Evolutionary conservation across 164 flowering plant species (phyloP), one percentile per base, ranked within the genome.

Genomic region (Magnolia kwangsiensis): DNA sequence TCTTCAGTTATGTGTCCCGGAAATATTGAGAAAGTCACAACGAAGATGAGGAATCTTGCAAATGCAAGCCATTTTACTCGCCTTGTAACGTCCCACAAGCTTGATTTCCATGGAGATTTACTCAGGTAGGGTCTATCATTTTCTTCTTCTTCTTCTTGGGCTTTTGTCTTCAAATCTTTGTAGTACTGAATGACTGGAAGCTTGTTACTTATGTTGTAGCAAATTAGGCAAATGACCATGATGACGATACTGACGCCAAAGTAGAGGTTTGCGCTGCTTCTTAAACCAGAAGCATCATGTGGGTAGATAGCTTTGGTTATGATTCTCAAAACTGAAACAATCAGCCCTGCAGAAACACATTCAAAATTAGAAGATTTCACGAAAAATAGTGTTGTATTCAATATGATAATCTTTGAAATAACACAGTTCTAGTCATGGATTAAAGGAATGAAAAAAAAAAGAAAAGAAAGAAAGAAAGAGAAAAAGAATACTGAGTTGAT

Each of bases 1-100:
- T 96, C 98, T 74, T 93, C 98, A 0, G 97, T 92, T 13, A 96
- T 81, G 67, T 87, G 93, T 21, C 98, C 98, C 4, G 99, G 99
- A 80, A 92, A 96, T 77, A 94, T 96, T 2, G 96, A 79, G 67
- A 93, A 76, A 13, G 97, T 96, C 49, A 96, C 96, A 11, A 88
- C 64, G 59, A 92, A 90, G 63, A 94, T 87, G 20, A 88, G 81
- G 37, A 85, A 10, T 65, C 92, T 78, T 18, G 97, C 98, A 59
- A 83, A 71, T 10, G 97, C 96, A 78, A 82, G 85, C 97, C 94
- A 90, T 82, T 92, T 90, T 66, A 92, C 82, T 69, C 90, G 83
- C 72, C 90, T 89, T 2, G 91, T 80, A 45, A 91, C 82, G 14
- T 87, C 82, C 92, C 88, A 87, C 75, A 92, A 79, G 50, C 84